These are phyloP conservation scores for Actinomortierella ambigua DNA, from an alignment of 371 early-diverging fungal genomes.

Conservation along the genomic window DNA sequence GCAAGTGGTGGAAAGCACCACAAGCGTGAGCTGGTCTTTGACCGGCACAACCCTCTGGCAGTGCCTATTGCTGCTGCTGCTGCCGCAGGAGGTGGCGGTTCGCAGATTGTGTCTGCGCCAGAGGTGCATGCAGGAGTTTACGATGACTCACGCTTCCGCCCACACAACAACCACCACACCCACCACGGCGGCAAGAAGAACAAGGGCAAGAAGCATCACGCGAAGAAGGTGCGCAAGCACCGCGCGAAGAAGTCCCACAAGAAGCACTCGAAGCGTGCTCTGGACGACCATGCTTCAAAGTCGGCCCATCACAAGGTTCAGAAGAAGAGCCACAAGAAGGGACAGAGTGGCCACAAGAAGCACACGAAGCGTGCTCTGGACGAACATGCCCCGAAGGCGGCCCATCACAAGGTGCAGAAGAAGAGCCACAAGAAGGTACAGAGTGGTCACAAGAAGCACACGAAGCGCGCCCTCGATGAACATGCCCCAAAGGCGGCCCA, in stretches of 20 bases:
- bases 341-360: conserved; percentile 12
- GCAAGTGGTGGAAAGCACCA: not conserved
- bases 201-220: conserved; percentile 5
- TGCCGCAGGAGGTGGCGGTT: not conserved
- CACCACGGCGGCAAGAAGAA: conserved; percentile 8
- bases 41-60: conserved; percentile 7
- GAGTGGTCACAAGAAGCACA: not conserved
- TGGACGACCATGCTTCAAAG: too few relatives aligned
- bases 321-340: conserved; percentile 24
- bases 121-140: not conserved
- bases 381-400: too few relatives aligned
- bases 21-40: conserved; percentile 14
- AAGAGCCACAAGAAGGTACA: not conserved
- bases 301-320: too few relatives aligned
- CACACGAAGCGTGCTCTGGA: conserved; percentile 6
- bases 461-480: conserved; percentile 15
- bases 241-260: conserved; percentile 9
- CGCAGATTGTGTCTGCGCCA: not conserved
- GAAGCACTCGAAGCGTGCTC: conserved; percentile 8
- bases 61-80: conserved; percentile 6
- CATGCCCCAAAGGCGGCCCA: conserved; percentile 11
- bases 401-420: conserved; percentile 7
- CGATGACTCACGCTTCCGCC: conserved; percentile 5
- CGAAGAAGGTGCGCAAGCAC: too few relatives aligned
- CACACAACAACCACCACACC: conserved; percentile 11